These are phyloP conservation scores for Colletotrichum neosansevieriae DNA, from an alignment of 2,329 filamentous ascomycete species.

Conservation along the genomic window DNA sequence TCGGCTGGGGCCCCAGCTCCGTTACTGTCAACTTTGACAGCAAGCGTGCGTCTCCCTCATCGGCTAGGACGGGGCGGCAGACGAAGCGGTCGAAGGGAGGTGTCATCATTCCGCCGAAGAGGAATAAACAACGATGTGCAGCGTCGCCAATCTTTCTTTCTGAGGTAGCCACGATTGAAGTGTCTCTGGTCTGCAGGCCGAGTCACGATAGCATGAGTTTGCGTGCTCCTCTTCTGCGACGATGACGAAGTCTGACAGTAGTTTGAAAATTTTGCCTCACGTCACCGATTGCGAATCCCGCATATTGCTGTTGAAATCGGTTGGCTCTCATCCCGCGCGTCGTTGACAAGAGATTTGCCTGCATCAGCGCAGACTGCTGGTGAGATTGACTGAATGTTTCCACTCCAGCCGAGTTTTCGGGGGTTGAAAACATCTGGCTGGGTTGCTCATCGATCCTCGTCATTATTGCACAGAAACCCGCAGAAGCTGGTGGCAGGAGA, in stretches of 20 bases:
- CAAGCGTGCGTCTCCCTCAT: not conserved
- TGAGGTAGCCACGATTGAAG: not conserved
- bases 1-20: too few relatives aligned
- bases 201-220: not conserved
- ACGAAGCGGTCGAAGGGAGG: not conserved
- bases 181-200: not conserved
- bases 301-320: slow-evolving; percentile 6
- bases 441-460: not conserved
- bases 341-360: slow-evolving; percentile 1
- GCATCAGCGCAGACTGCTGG: not conserved
- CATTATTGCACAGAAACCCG: slow-evolving; percentile 31
- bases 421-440: not conserved
- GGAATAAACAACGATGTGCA: not conserved
- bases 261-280: too few relatives aligned
- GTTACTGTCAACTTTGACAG: too few relatives aligned
- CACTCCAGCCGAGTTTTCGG: not conserved
- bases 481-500: slow-evolving; percentile 15
- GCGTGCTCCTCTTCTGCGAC: not conserved
- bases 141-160: not conserved
- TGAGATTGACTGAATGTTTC: not conserved
- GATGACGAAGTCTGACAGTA: too few relatives aligned
- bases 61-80: not conserved
- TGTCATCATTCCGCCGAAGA: not conserved
- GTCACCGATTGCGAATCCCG: slow-evolving; percentile 3
- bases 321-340: slow-evolving; percentile 1